Percentiles rank a stretch among this genome's conserved stretches.
Evolutionary conservation across 495 filamentous ascomycete genomes (phyloP).

Genomic region (Massariosphaeria phaeospora): DNA sequence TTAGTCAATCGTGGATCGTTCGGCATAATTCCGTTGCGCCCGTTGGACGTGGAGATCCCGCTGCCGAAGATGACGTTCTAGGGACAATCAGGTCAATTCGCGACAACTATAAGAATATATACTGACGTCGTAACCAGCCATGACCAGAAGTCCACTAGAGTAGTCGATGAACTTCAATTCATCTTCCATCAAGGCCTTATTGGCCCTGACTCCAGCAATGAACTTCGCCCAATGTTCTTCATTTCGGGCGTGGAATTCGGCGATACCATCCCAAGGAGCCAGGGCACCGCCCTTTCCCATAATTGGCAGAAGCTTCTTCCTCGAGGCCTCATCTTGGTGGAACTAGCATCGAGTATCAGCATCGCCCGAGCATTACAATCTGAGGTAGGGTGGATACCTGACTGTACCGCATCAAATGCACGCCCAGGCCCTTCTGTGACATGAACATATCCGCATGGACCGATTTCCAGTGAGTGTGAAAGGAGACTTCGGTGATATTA

Average conservation of each 20-base stretch:
- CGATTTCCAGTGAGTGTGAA: constrained; percentile 8
- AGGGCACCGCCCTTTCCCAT: neutral
- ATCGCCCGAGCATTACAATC: neutral
- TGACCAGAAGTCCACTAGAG: too few relatives aligned
- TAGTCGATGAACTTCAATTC: too few relatives aligned
- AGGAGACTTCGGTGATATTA: constrained; percentile 2
- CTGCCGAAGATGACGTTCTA: too few relatives aligned
- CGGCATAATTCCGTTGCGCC: too few relatives aligned
- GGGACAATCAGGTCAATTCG: too few relatives aligned
- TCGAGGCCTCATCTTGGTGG: neutral
- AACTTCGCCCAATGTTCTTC: neutral
- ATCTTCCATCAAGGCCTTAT: too few relatives aligned
- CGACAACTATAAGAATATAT: too few relatives aligned
- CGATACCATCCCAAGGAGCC: neutral
- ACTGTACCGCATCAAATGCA: neutral
- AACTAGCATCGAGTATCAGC: neutral
- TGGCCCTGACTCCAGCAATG: constrained; percentile 3
- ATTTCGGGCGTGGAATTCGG: constrained; percentile 4
- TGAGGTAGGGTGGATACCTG: neutral
- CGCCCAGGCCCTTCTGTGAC: neutral
- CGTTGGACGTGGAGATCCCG: too few relatives aligned
- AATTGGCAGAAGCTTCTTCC: neutral
- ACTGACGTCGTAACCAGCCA: too few relatives aligned
- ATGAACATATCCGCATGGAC: constrained; percentile 9
- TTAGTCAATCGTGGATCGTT: too few relatives aligned